These are phyloP conservation scores for Camellia sinensis DNA, from an alignment of 148 eudicot species.

Conservation along the genomic window DNA sequence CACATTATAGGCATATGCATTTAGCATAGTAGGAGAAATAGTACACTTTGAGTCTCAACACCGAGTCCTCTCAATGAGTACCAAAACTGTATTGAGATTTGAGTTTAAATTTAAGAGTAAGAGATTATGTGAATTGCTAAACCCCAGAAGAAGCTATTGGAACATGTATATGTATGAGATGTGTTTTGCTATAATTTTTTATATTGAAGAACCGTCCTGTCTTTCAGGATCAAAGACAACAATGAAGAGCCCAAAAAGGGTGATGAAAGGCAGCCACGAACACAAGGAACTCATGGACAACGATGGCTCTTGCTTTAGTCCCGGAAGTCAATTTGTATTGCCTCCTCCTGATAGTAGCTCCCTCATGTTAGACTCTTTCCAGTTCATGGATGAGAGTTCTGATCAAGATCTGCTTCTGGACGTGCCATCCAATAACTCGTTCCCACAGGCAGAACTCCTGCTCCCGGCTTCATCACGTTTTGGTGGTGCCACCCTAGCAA, in stretches of 20 bases:
- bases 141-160: not conserved
- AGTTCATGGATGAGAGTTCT: conserved; percentile 48
- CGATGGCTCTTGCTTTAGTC: conserved; percentile 52
- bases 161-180: not conserved
- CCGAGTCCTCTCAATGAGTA: not conserved
- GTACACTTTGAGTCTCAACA: not conserved
- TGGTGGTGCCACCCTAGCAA: conserved; percentile 35
- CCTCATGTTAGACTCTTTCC: conserved; percentile 53
- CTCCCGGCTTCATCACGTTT: conserved; percentile 51
- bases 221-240: conserved; percentile 53
- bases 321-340: conserved; percentile 49
- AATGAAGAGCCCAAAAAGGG: conserved; percentile 55
- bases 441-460: conserved; percentile 91
- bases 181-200: not conserved
- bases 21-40: not conserved
- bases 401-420: conserved; percentile 86
- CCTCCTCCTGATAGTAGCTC: conserved; percentile 52
- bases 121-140: not conserved
- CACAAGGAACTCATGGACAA: conserved; percentile 45
- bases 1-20: not conserved
- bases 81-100: not conserved
- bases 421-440: conserved; percentile 74
- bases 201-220: not conserved
- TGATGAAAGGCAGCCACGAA: conserved; percentile 35
- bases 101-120: not conserved